phyloP scores from a whole-genome alignment of 208 protist species.

The Vickermania spadyakhi region DNA sequence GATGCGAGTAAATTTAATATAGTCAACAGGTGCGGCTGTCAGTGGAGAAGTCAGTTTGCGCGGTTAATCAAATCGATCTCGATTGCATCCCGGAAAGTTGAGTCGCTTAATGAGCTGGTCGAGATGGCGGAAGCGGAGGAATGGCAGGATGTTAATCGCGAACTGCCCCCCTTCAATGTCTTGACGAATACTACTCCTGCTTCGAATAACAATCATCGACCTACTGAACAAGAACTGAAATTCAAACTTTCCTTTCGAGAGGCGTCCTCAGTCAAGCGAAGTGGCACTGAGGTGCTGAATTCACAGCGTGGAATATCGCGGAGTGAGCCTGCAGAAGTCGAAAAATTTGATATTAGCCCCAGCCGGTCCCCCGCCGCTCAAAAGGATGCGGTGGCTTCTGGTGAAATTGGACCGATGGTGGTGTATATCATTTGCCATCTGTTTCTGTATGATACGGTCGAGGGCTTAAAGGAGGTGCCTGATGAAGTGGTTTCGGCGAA shows the following conservation, averaged over 20 bases:
- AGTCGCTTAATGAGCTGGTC: neutral
- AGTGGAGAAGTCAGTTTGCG: neutral
- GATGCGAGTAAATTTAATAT: too few relatives aligned
- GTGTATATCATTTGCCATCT: slow-evolving; percentile 25
- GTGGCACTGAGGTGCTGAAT: neutral
- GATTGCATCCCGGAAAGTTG: neutral
- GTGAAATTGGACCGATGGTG: slow-evolving; percentile 10
- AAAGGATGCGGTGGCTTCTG: neutral
- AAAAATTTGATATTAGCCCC: neutral
- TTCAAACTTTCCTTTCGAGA: neutral
- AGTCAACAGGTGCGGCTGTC: neutral
- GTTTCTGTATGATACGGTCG: slow-evolving; percentile 15
- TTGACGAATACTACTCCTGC: neutral
- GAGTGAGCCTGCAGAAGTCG: neutral
- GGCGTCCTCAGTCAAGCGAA: neutral
- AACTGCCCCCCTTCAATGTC: neutral
- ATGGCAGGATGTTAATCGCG: neutral
- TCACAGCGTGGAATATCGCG: neutral
- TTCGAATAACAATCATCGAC: neutral
- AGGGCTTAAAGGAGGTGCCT: neutral
- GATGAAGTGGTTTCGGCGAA: slow-evolving; percentile 1
- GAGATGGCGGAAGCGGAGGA: neutral
- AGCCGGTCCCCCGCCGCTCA: neutral
- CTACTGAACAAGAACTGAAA: neutral
- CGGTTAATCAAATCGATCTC: neutral